Conservation (phyloP, 768 basidiomycete species). For the Kwoniella dejecticola region DNA sequence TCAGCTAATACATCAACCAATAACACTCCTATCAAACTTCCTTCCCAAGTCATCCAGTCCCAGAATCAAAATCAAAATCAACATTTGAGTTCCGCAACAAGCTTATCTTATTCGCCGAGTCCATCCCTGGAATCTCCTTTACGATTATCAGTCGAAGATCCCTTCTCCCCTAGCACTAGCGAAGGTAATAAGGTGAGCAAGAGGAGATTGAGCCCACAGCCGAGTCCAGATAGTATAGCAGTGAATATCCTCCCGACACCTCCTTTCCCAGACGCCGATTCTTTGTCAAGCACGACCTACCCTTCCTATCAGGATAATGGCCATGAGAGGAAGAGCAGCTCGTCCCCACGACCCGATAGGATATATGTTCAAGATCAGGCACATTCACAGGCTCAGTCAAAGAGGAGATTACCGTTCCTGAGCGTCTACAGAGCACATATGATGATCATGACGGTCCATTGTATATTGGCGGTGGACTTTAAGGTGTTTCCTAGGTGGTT, state of each 20-base stretch:
- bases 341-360: background rate
- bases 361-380: background rate
- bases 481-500: constrained; percentile 81
- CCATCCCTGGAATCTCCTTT: background rate
- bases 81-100: background rate
- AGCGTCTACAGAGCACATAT: constrained; percentile 90
- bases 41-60: constrained; percentile 20
- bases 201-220: constrained; percentile 33
- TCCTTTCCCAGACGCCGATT: constrained; percentile 12
- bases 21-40: constrained; percentile 15
- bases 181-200: constrained; percentile 14
- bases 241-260: constrained; percentile 43
- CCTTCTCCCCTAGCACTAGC: constrained; percentile 3
- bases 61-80: too few relatives aligned
- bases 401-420: constrained; percentile 63
- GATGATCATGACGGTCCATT: constrained; percentile 87
- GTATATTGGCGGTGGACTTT: constrained; percentile 95
- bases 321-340: background rate
- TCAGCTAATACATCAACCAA: constrained; percentile 2
- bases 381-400: constrained; percentile 1
- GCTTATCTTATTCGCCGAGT: background rate
- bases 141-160: constrained; percentile 21
- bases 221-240: constrained; percentile 29
- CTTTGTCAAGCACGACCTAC: background rate
- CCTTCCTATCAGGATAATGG: background rate